Evolutionary conservation across 257 asterid species (phyloP).

Genomic region (Marsdenia floribunda): DNA sequence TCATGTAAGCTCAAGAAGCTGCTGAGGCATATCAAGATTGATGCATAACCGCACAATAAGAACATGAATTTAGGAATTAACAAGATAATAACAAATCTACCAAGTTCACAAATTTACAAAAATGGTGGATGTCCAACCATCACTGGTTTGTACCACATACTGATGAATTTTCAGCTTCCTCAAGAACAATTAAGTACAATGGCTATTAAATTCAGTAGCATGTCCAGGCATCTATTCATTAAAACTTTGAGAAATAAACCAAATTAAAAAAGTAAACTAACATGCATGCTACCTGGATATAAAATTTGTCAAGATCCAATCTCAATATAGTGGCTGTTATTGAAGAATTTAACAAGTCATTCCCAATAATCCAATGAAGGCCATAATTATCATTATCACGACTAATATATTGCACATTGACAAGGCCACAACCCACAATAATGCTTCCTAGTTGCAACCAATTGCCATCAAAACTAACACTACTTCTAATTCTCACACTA

Average conservation of each 20-base stretch:
- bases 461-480: background rate
- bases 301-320: background rate
- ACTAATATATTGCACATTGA: background rate
- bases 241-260: background rate
- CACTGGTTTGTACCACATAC: background rate
- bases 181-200: background rate
- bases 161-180: background rate
- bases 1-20: background rate
- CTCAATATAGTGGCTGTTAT: background rate
- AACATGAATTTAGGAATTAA: background rate
- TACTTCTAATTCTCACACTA: background rate
- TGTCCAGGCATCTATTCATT: background rate
- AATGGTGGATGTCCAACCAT: background rate
- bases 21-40: background rate
- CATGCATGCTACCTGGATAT: background rate
- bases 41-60: background rate
- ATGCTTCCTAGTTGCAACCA: background rate
- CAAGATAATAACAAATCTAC: background rate
- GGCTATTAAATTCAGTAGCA: background rate
- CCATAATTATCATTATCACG: background rate
- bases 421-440: background rate
- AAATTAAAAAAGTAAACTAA: background rate
- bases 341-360: background rate
- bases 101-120: background rate
- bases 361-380: background rate